Conservation (phyloP, 495 filamentous ascomycete species). For the Durotheca rogersii region DNA sequence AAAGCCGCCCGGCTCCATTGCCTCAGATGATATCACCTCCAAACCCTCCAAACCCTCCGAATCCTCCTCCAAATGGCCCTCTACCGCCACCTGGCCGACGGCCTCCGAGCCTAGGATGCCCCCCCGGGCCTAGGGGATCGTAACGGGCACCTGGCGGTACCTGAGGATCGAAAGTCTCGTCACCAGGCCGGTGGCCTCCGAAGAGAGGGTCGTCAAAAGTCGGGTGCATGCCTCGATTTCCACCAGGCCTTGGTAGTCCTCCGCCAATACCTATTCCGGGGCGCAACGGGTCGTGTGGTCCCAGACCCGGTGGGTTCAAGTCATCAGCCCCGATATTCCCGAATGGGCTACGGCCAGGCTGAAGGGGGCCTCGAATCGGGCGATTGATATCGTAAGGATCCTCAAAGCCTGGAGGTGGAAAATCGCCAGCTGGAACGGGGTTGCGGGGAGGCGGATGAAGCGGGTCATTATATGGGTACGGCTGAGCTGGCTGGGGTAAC, state of each 20-base stretch:
- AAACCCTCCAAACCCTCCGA: conserved; percentile 40
- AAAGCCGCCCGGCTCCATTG: neutral
- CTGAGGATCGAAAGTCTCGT: conserved; percentile 51
- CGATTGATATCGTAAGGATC: conserved; percentile 85
- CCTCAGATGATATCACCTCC: conserved; percentile 47
- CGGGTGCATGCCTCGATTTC: conserved; percentile 86
- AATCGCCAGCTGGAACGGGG: conserved; percentile 72
- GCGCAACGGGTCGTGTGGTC: conserved; percentile 77
- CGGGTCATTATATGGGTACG: conserved; percentile 60
- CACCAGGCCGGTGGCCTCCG: conserved; percentile 55
- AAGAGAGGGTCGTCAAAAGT: conserved; percentile 94
- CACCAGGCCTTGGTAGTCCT: conserved; percentile 50
- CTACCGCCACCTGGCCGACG: conserved; percentile 36
- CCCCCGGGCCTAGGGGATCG: conserved; percentile 82
- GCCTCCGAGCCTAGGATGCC: conserved; percentile 42
- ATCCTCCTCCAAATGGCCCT: conserved; percentile 37
- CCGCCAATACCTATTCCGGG: conserved; percentile 58
- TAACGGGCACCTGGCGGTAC: conserved; percentile 63
- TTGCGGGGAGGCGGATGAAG: conserved; percentile 61
- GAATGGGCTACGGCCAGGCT: conserved; percentile 52
- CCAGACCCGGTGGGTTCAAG: conserved; percentile 82
- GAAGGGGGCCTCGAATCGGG: conserved; percentile 54
- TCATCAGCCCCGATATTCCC: conserved; percentile 76
- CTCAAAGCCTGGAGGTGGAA: conserved; percentile 86
- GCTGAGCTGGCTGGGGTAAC: conserved; percentile 50